Evolutionary conservation across 2,329 filamentous ascomycete species (phyloP), one percentile per base, ranked within the genome.

Genomic region (Pseudonectria buxi): DNA sequence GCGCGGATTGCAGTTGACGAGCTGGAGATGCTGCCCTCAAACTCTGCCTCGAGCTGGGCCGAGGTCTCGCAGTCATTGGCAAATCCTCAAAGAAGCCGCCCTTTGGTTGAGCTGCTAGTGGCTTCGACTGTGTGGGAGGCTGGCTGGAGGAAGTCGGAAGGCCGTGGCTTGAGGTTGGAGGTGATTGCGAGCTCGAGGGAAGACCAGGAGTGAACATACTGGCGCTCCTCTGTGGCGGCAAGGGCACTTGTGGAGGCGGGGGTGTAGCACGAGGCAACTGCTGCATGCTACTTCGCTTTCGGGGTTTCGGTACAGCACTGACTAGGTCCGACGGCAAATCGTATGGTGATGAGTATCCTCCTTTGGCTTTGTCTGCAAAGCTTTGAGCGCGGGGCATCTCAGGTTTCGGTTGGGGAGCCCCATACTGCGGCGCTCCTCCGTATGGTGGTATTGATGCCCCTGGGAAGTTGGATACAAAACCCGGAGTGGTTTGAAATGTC

Each of bases 281-380:
- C 39, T 76, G 76, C 50, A 74, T 69, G 51, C 74, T 78, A 6
- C 68, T 59, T 34, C 81, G 69, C 66, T 83, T 81, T 58, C 79
- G 71, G 52, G 83, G 78, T 48, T 83, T 83, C 18, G 83, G 75
- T 12, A 53, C 41, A 5, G 50, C 55, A 16, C 44, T 53, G 26
- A 64, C 48, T 22, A 98, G 74, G 36, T 95, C 90, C 62, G 92
- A 86, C 4, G 92, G 92, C 14, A 98, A 70, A 63, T 98, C 94
- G 52, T 95, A 98, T 0, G 92, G 92, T 14, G 90, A 96, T 32
- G 83, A 75, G 57, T 98, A 98, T 7, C 90, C 89, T 37, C 86
- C 86, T 62, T 94, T 96, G 3, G 86, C 69, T 59, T 94, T 94
- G 59, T 90, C 83, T 6, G 76, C 86, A 60, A 95, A 98, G 61